Evolutionary conservation across 306 rosid genomes (phyloP).

Genomic region (Quercus dentata): DNA sequence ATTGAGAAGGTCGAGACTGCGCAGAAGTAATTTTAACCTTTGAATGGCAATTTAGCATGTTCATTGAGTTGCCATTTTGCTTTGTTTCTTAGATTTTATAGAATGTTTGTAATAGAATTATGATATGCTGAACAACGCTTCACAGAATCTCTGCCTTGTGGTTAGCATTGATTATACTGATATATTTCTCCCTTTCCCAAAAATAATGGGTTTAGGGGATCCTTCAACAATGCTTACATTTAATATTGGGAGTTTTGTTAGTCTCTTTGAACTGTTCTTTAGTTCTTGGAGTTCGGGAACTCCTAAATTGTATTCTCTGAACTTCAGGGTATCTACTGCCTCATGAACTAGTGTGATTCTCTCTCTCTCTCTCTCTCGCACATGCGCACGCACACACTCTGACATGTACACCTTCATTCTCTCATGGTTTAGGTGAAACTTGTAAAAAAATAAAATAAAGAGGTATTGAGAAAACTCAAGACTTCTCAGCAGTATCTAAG

Average conservation of each 20-base stretch:
- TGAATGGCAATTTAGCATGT: background rate
- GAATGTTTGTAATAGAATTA: background rate
- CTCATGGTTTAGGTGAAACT: background rate
- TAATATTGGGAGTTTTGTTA: background rate
- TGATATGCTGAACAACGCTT: background rate
- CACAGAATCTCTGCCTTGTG: background rate
- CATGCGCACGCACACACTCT: no score
- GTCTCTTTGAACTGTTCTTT: background rate
- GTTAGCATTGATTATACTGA: conserved; percentile 18
- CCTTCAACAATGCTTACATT: background rate
- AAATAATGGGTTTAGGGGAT: conserved; percentile 14
- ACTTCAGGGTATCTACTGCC: no score
- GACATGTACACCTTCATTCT: background rate
- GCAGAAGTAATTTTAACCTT: background rate
- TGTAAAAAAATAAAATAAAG: background rate
- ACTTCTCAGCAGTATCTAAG: no score
- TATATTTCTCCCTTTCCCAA: background rate
- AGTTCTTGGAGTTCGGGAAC: background rate
- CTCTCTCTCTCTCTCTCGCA: no score
- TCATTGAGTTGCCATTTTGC: background rate
- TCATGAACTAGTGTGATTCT: no score
- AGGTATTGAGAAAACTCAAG: background rate
- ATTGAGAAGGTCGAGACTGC: background rate
- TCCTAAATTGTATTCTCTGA: background rate
- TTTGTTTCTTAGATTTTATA: background rate